Evolutionary conservation across 257 asterid species (phyloP).

Genomic region (Solanum pinnatisectum): DNA sequence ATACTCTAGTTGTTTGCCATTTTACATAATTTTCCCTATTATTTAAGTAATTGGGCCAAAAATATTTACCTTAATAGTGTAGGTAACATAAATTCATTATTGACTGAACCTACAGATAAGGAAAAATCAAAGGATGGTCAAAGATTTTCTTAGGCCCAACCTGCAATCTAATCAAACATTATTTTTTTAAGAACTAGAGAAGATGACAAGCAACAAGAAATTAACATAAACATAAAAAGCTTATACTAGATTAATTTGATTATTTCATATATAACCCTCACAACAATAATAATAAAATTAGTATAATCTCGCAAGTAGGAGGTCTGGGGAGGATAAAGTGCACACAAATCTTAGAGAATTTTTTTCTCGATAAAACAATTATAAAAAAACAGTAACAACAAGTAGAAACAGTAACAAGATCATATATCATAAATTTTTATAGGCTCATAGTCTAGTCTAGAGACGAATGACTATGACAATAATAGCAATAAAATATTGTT

Average conservation of each 20-base stretch:
- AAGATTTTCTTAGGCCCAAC: background rate
- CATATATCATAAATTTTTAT: background rate
- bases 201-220: background rate
- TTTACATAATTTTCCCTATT: background rate
- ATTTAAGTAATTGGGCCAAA: background rate
- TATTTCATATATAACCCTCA: background rate
- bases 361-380: no score
- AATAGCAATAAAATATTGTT: background rate
- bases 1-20: no score
- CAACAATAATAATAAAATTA: no score
- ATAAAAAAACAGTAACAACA: background rate
- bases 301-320: background rate
- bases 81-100: background rate
- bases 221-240: background rate
- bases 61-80: no score
- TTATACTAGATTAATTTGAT: background rate
- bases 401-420: background rate
- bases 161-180: background rate
- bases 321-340: fast-evolving
- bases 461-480: background rate
- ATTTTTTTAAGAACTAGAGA: background rate
- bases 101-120: no score
- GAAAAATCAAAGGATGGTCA: background rate
- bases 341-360: no score
- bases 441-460: background rate